A percentile compares a stretch with the other conserved stretches of the same genome.
Evolutionary conservation across 306 rosid species (phyloP).

Genomic region (Bauhinia variegata): DNA sequence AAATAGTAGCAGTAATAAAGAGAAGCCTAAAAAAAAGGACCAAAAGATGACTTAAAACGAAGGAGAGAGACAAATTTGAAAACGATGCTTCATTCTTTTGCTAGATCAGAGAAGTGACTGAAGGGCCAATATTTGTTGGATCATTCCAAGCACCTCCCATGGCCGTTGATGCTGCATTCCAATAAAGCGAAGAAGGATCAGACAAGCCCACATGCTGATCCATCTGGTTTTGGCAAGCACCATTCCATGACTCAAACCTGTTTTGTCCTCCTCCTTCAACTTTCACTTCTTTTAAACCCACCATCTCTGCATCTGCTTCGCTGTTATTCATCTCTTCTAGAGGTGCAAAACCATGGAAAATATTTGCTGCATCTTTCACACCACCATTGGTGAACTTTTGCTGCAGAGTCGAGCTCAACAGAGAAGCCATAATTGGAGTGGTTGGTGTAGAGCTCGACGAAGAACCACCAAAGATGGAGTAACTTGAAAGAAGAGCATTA

Average conservation of each 20-base stretch:
- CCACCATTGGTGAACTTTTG: constrained; percentile 52
- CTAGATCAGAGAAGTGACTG: constrained; percentile 80
- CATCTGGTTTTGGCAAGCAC: constrained; percentile 51
- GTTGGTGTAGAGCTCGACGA: constrained; percentile 39
- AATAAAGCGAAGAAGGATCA: constrained; percentile 69
- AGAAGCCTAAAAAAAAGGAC: constrained; percentile 30
- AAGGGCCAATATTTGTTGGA: constrained; percentile 63
- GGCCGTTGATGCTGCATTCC: constrained; percentile 59
- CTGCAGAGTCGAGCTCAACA: constrained; percentile 54
- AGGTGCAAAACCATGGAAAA: constrained; percentile 50
- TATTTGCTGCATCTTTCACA: constrained; percentile 44
- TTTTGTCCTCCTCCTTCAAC: constrained; percentile 53
- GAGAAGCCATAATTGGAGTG: constrained; percentile 61
- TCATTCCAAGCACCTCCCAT: constrained; percentile 88
- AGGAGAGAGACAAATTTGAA: constrained; percentile 47
- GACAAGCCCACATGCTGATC: constrained; percentile 64
- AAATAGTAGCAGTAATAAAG: constrained; percentile 22
- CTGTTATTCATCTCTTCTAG: constrained; percentile 45
- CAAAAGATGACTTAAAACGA: constrained; percentile 30
- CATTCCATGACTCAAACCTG: constrained; percentile 51
- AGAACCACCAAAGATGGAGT: constrained; percentile 51
- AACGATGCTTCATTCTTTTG: constrained; percentile 33
- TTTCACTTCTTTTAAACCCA: constrained; percentile 59
- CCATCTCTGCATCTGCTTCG: constrained; percentile 8
- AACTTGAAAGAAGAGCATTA: constrained; percentile 49